Base-by-base conservation (phyloP, 345 rosid species). In the Hirschfeldia incana region DNA sequence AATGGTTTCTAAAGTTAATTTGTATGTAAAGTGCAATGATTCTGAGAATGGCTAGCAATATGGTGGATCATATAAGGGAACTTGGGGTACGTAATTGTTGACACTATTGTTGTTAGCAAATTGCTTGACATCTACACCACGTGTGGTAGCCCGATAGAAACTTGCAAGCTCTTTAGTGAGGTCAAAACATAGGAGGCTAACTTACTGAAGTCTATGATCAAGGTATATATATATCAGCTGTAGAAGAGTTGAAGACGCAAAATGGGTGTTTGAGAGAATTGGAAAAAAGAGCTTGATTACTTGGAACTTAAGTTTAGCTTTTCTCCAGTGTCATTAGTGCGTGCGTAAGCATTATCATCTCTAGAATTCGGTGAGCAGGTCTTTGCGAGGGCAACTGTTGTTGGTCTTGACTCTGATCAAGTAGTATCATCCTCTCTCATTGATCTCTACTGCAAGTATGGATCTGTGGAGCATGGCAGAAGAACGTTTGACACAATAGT, bases 191-290 rank as follows among this genome's bases (percentile, higher is more conserved):
- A 80, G 75, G 98, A 94, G 66, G 92, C 89, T 1, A 75, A 90
- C 76, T 84, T 94, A 81, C 86, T 92, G 10, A 94, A 92, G 77
- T 81, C 85, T 67, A 89, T 94, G 98, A 86, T 92, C 85, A 88
- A 91, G 1, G 80, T 86, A 6, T 90, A 88, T 81, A 84, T 89
- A 88, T 82, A 84, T 89, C 72, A 90, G 76, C 65, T 88, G 86
- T 13, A 93, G 97, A 68, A 86, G 89, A 85, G 67, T 92, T 9
- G 89, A 88, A 37, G 93, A 88, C 64, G 94, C 98, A 46, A 89
- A 85, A 78, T 67, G 74, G 65, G 65, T 91, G 12, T 94, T 92
- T 71, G 75, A 77, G 51, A 85, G 76, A 30, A 89, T 89, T 21
- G 21, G 21, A 21, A 69, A 42, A 46, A 92, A 82, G 83, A 92